Conservation (phyloP, 2,329 filamentous ascomycete species). For the Botrytis fragariae region DNA sequence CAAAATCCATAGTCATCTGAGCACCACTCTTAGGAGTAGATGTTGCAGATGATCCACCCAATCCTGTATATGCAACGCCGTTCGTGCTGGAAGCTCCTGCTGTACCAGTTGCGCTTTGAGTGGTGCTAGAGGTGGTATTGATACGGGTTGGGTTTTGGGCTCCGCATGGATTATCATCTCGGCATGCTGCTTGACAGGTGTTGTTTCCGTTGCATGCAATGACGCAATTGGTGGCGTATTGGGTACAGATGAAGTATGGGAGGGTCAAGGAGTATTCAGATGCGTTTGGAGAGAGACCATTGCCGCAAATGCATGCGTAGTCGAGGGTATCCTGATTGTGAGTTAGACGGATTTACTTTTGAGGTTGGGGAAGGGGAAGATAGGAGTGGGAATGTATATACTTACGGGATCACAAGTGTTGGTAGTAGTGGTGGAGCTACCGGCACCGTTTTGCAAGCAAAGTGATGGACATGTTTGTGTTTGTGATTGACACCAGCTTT, state of each 20-base stretch:
- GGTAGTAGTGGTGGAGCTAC: conserved; percentile 46
- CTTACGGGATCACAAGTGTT: conserved; percentile 69
- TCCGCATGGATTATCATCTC: conserved; percentile 68
- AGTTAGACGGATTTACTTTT: neutral
- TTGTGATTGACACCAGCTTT: conserved; percentile 65
- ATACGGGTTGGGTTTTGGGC: conserved; percentile 59
- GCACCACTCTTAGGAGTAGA: conserved; percentile 36
- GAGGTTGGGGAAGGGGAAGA: neutral
- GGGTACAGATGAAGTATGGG: conserved; percentile 72
- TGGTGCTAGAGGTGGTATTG: conserved; percentile 53
- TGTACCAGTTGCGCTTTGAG: conserved; percentile 43
- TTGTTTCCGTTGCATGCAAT: conserved; percentile 54
- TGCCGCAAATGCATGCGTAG: conserved; percentile 71
- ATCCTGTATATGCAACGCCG: conserved; percentile 44
- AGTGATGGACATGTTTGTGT: conserved; percentile 65
- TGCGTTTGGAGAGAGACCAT: conserved; percentile 66
- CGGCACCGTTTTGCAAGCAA: conserved; percentile 58
- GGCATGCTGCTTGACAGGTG: conserved; percentile 60
- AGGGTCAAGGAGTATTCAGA: conserved; percentile 76
- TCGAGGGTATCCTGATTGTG: conserved; percentile 51
- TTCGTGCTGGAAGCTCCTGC: conserved; percentile 37
- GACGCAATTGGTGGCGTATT: conserved; percentile 70
- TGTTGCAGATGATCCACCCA: conserved; percentile 39
- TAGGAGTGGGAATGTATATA: conserved; percentile 25
- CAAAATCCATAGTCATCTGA: conserved; percentile 47